Conservation (phyloP, 2,329 filamentous ascomycete genomes). For the Xylaria sp. region DNA sequence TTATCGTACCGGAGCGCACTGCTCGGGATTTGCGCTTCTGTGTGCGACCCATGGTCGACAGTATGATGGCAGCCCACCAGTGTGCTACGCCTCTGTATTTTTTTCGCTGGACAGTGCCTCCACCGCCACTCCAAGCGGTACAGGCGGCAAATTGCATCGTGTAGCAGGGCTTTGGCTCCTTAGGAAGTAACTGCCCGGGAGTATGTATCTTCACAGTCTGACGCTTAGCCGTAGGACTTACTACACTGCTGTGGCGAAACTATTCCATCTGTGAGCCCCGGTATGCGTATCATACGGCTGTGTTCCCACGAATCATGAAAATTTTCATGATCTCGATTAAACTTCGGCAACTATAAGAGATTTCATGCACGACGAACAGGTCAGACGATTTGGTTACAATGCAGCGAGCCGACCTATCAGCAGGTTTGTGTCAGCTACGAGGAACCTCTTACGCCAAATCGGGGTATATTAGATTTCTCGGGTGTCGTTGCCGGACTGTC, state of each 20-base stretch:
- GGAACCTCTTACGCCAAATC: constrained; percentile 21
- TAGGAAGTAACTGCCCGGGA: constrained; percentile 40
- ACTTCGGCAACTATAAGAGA: constrained; percentile 14
- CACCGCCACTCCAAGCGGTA: constrained; percentile 45
- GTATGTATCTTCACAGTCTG: constrained; percentile 33
- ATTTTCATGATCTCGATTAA: constrained; percentile 20
- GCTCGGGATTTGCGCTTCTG: constrained; percentile 36
- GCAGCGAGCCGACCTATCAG: constrained; percentile 13
- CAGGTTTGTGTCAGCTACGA: constrained; percentile 17
- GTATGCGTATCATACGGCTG: constrained; percentile 24
- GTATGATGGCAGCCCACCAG: constrained; percentile 20
- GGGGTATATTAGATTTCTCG: constrained; percentile 1
- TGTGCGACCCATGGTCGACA: constrained; percentile 35
- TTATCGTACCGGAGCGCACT: constrained; percentile 36
- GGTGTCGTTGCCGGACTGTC: not conserved
- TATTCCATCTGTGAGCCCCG: not conserved
- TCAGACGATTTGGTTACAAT: constrained; percentile 17
- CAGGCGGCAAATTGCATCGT: constrained; percentile 45
- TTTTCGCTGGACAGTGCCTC: constrained; percentile 32
- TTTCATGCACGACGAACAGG: constrained; percentile 19
- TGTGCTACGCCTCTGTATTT: constrained; percentile 2
- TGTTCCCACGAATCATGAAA: constrained; percentile 37
- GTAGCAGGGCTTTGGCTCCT: constrained; percentile 42
- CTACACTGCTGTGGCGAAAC: constrained; percentile 10
- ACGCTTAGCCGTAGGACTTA: constrained; percentile 29